phyloP scores from a whole-genome alignment of 495 filamentous ascomycete species.

The Lasiosphaeriaceae sp. region DNA sequence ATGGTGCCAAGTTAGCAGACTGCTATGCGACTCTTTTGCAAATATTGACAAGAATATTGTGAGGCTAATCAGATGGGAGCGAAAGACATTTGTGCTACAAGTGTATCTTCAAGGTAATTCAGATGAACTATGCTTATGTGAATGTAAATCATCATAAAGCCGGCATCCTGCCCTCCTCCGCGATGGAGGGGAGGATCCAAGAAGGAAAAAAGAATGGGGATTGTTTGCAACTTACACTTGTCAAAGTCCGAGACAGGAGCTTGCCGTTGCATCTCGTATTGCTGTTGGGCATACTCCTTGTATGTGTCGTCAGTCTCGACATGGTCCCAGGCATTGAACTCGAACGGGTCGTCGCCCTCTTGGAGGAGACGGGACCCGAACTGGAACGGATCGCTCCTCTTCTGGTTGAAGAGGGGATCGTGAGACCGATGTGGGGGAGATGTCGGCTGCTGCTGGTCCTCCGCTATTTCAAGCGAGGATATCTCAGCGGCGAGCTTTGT shows the following conservation, averaged over 20 bases:
- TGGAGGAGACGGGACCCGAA: constrained; percentile 87
- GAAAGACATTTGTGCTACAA: constrained; percentile 52
- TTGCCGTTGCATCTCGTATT: constrained; percentile 77
- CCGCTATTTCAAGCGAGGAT: constrained; percentile 26
- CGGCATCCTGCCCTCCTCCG: background rate
- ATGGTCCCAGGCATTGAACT: constrained; percentile 98
- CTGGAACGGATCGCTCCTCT: constrained; percentile 86
- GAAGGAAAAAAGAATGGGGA: constrained; percentile 5
- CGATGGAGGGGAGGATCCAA: background rate
- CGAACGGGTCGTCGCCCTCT: constrained; percentile 79
- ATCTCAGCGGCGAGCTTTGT: constrained; percentile 24
- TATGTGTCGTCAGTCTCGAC: constrained; percentile 84
- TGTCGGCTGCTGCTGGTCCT: constrained; percentile 9
- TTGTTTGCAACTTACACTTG: constrained; percentile 49
- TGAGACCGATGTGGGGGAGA: constrained; percentile 49
- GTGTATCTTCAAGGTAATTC: constrained; percentile 52
- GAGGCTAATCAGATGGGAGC: constrained; percentile 56
- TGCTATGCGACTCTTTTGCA: constrained; percentile 2
- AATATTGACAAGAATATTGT: constrained; percentile 8
- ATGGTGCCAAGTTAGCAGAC: constrained; percentile 29
- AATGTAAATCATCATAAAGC: constrained; percentile 52
- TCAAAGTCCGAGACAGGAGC: constrained; percentile 85
- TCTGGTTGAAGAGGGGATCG: constrained; percentile 60
- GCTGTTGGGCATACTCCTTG: constrained; percentile 71
- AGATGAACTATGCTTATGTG: constrained; percentile 61